Conservation (phyloP, 495 filamentous ascomycete genomes). For the Trichoderma erinaceum region DNA sequence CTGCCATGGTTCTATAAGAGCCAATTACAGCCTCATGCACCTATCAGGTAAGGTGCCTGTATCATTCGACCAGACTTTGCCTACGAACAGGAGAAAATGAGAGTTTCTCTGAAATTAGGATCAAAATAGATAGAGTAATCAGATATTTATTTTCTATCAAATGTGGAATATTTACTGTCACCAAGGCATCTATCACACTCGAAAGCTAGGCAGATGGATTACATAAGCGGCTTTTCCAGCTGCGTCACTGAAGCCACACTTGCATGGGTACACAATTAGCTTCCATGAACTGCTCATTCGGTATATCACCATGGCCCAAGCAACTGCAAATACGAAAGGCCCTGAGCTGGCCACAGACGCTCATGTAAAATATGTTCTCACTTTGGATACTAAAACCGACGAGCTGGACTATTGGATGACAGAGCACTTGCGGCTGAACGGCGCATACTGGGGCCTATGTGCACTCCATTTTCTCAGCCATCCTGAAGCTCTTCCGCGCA, state of each 20-base stretch:
- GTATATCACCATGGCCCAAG: constrained; percentile 22
- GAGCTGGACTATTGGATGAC: constrained; percentile 96
- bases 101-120: too few relatives aligned
- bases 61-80: too few relatives aligned
- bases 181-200: too few relatives aligned
- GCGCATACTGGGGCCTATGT: constrained; percentile 92
- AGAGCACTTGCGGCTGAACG: constrained; percentile 89
- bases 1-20: too few relatives aligned
- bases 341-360: constrained; percentile 61
- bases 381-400: constrained; percentile 83
- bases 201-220: neutral
- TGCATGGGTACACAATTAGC: neutral
- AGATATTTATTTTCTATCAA: too few relatives aligned
- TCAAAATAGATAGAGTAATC: too few relatives aligned
- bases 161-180: too few relatives aligned
- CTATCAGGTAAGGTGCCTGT: too few relatives aligned
- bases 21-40: too few relatives aligned
- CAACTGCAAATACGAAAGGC: constrained; percentile 46
- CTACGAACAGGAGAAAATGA: too few relatives aligned
- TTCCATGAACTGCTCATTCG: neutral
- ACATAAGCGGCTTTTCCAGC: neutral
- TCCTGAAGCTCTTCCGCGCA: constrained; percentile 72
- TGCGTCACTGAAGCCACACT: neutral
- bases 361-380: constrained; percentile 91
- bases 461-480: constrained; percentile 78